These are phyloP conservation scores for Colletotrichum nymphaeae DNA, from an alignment of 2,329 filamentous ascomycete species.

Conservation along the genomic window DNA sequence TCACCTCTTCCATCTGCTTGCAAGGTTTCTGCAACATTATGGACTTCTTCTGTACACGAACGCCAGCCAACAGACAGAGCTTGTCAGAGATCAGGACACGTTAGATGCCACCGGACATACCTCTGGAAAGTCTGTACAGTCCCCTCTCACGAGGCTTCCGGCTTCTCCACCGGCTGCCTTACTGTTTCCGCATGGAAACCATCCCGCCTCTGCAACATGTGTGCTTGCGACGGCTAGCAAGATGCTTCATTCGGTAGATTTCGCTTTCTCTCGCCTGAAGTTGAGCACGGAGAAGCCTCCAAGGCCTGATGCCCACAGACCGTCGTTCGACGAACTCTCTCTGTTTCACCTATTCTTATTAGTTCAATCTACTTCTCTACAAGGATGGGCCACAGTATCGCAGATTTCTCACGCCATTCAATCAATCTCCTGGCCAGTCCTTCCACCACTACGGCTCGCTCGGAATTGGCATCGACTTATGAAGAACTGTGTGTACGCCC, in stretches of 20 bases:
- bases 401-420: not conserved
- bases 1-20: not conserved
- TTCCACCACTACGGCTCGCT: slow-evolving; percentile 21
- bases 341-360: slow-evolving; percentile 29
- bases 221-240: slow-evolving; percentile 16
- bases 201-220: slow-evolving; percentile 20
- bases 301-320: slow-evolving; percentile 30
- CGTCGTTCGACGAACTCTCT: slow-evolving; percentile 26
- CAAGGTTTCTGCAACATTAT: not conserved
- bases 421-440: not conserved
- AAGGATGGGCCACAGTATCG: not conserved
- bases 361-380: not conserved
- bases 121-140: not conserved
- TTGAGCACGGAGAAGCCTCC: slow-evolving; percentile 24
- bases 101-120: not conserved
- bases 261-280: slow-evolving; percentile 11
- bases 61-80: not conserved
- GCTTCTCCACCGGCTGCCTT: not conserved
- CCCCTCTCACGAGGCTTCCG: not conserved
- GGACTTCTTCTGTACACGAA: not conserved
- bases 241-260: not conserved
- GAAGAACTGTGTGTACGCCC: not conserved
- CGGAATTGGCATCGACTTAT: slow-evolving; percentile 4
- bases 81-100: not conserved
- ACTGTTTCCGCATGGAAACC: slow-evolving; percentile 17